Conservation (phyloP, 768 basidiomycete species). For the Suillus subaureus region DNA sequence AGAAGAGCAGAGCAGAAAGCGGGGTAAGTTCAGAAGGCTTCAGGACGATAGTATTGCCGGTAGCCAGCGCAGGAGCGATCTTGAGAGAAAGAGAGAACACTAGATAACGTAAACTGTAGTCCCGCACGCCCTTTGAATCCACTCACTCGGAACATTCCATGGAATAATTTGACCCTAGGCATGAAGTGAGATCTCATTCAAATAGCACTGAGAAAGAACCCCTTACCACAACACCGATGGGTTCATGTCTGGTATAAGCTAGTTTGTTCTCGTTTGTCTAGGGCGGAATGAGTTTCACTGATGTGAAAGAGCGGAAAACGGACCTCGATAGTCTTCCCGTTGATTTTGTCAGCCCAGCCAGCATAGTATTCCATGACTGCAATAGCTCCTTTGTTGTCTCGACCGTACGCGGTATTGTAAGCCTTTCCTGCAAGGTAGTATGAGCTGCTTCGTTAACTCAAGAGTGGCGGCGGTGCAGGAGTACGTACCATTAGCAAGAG, state of each 20-base stretch:
- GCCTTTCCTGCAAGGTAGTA: conserved; percentile 8
- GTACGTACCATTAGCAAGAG: conserved; percentile 59
- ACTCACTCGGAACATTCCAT: conserved; percentile 58
- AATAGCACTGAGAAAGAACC: conserved; percentile 18
- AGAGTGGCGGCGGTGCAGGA: conserved; percentile 14
- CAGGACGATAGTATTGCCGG: conserved; percentile 76
- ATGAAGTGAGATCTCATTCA: conserved; percentile 19
- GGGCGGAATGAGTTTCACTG: conserved; percentile 20
- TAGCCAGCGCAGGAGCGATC: conserved; percentile 73
- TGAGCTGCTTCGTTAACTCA: background rate
- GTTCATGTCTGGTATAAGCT: conserved; percentile 61
- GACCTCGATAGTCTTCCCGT: conserved; percentile 52
- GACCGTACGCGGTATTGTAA: conserved; percentile 10
- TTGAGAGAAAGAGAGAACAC: conserved; percentile 75
- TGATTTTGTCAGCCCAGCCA: conserved; percentile 62
- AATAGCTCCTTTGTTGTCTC: conserved; percentile 29
- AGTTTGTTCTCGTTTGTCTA: conserved; percentile 53
- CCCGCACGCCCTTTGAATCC: no score
- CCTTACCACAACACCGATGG: conserved; percentile 50
- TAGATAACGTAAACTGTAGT: conserved; percentile 10
- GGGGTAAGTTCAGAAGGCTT: conserved; percentile 86
- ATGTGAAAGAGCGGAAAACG: background rate
- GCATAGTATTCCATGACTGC: conserved; percentile 53
- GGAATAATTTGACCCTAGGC: conserved; percentile 58
- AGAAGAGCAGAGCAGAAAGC: conserved; percentile 56